Evolutionary conservation across 768 basidiomycete genomes (phyloP), one percentile per base, ranked within the genome.

Genomic region (Lentinula guzmanii): DNA sequence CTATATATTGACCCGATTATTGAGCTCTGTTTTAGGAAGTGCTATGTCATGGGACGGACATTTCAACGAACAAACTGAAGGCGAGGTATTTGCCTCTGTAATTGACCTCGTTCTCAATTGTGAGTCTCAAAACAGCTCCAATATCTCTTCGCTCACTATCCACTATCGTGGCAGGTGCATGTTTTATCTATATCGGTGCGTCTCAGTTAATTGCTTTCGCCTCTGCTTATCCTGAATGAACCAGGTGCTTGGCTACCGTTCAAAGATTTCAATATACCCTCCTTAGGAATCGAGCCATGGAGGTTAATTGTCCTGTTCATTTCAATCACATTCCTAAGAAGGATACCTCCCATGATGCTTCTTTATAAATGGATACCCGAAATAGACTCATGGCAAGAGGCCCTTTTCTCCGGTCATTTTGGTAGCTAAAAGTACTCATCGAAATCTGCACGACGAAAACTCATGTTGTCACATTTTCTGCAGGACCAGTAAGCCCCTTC

Each of bases 41-140:
- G 92, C 95, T 1, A 89, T 98, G 65, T 92, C 92, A 6, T 95
- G 92, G 93, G 94, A 96, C 71, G 91, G 86, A 2, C 79, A 91
- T 65, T 91, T 91, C 75, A 89, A 91, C 66, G 74, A 75, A 18
- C 86, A 92, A 62, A 92, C 85, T 0, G 91, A 95, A 72, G 86
- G 90, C 64, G 91, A 94, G 61, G 78, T 85, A 10, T 98, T 99
- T 70, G 89, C 93, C 1, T 88, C 93, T 28, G 91, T 97, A 45
- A 87, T 98, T 64, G 92, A 98, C 71, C 83, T 97, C 63, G 79
- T 97, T 28, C 78, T 92, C 58, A 92, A 91, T 66, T 89, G 89
- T 54, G 18, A 15, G 53, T 54, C 34, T 9, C n/a, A 21, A 9
- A 4, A 39, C 3, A 35, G 24, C 1, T n/a, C 21, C 8, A n/a